Evolutionary conservation across 2,329 filamentous ascomycete genomes (phyloP).

Genomic region (Diaporthe nobilis): DNA sequence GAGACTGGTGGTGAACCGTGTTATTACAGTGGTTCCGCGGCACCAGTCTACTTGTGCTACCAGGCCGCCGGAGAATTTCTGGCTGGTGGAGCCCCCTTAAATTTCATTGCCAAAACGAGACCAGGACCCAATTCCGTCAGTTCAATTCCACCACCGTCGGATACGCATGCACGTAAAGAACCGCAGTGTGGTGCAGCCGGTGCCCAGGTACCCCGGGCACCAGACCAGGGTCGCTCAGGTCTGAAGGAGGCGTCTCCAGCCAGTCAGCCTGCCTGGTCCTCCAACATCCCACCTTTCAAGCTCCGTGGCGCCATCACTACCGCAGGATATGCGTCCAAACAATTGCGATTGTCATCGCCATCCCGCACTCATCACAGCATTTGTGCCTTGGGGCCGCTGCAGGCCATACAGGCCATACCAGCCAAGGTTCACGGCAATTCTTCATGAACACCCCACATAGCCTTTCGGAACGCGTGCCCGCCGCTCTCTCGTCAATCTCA

Average conservation of each 20-base stretch:
- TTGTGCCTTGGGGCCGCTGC: not conserved
- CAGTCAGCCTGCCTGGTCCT: not conserved
- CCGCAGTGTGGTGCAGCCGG: not conserved
- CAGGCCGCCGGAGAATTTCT: constrained; percentile 24
- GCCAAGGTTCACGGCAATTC: constrained; percentile 15
- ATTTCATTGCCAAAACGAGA: constrained; percentile 34
- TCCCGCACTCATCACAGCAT: not conserved
- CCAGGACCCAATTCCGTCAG: constrained; percentile 8
- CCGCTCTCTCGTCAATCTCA: constrained; percentile 24
- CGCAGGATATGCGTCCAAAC: constrained; percentile 10
- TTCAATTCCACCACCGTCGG: constrained; percentile 5
- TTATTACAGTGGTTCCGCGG: constrained; percentile 12
- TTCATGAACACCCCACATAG: constrained; percentile 22
- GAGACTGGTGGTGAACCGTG: constrained; percentile 2
- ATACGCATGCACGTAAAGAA: not conserved
- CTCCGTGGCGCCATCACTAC: constrained; percentile 20
- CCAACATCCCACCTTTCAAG: constrained; percentile 7
- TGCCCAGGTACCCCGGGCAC: not conserved
- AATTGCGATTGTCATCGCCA: constrained; percentile 12
- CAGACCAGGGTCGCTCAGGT: constrained; percentile 16
- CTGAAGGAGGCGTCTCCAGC: constrained; percentile 14
- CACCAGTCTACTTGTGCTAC: constrained; percentile 7
- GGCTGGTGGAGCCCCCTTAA: constrained; percentile 36
- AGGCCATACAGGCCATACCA: not conserved
- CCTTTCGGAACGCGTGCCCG: constrained; percentile 27